These are phyloP conservation scores for Isoetes taiwanensis DNA, from an alignment of 75 land plant species.

Conservation along the genomic window DNA sequence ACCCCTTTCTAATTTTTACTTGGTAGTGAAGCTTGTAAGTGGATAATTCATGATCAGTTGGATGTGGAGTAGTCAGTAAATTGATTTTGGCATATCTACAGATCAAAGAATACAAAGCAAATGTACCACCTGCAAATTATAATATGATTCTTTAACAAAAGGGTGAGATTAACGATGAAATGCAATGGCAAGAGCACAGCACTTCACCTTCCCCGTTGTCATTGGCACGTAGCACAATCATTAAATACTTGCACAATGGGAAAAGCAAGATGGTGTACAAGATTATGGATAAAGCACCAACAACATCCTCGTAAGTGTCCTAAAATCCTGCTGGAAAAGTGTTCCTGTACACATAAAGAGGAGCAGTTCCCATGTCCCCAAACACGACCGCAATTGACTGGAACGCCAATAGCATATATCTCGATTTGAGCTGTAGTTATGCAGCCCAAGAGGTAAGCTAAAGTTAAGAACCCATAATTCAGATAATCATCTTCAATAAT, in stretches of 20 bases:
- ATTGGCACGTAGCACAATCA: slow-evolving; percentile 89
- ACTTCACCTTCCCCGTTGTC: slow-evolving; percentile 79
- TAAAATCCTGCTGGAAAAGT: slow-evolving; percentile 55
- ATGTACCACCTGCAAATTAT: slow-evolving; percentile 64
- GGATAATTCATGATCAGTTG: slow-evolving; percentile 69
- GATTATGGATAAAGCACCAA: slow-evolving; percentile 89
- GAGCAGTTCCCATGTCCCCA: slow-evolving; percentile 96
- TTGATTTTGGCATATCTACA: slow-evolving; percentile 87
- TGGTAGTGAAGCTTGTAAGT: slow-evolving; percentile 60
- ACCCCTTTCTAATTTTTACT: slow-evolving; percentile 65
- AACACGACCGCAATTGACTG: slow-evolving; percentile 91
- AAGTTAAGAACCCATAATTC: no score
- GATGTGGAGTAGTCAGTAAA: slow-evolving; percentile 56
- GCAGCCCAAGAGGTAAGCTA: no score
- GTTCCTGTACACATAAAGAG: slow-evolving; percentile 79
- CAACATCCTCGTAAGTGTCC: slow-evolving; percentile 44
- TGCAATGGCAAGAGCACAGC: background rate
- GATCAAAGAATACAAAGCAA: slow-evolving; percentile 72
- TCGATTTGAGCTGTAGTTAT: no score
- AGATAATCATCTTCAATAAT: no score
- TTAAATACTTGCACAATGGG: slow-evolving; percentile 76
- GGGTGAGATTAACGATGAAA: background rate
- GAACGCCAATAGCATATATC: slow-evolving; percentile 67
- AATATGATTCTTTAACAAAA: background rate
- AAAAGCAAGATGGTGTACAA: slow-evolving; percentile 86